Evolutionary conservation across 108 stramenopile genomes (phyloP).

Genomic region (Fistulifera solaris): DNA sequence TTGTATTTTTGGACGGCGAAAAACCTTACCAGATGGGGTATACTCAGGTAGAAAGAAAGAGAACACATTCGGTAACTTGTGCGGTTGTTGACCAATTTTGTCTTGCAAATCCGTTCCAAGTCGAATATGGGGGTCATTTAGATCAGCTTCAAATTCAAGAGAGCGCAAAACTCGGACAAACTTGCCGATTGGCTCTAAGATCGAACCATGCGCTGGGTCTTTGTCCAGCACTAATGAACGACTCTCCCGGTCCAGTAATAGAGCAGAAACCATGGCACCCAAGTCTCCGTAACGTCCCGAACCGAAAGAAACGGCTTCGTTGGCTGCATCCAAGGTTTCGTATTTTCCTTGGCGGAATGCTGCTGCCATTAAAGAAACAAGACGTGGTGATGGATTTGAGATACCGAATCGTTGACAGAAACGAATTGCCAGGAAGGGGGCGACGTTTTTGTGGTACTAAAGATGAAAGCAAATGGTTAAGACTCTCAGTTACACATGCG

Average conservation of each 20-base stretch:
- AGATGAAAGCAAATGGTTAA: no score
- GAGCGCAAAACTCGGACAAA: slow-evolving; percentile 38
- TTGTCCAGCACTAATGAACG: slow-evolving; percentile 27
- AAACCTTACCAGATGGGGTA: slow-evolving; percentile 13
- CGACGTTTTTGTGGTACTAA: slow-evolving; percentile 38
- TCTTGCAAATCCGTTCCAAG: slow-evolving; percentile 12
- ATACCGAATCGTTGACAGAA: slow-evolving; percentile 57
- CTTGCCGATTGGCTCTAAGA: slow-evolving; percentile 46
- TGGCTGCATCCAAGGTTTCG: slow-evolving; percentile 7
- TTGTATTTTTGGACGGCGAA: no score
- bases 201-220: slow-evolving; percentile 41
- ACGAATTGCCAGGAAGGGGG: slow-evolving; percentile 45
- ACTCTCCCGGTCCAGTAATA: slow-evolving; percentile 48
- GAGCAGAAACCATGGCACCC: slow-evolving; percentile 43
- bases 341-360: slow-evolving; percentile 55
- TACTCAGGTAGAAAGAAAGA: slow-evolving; percentile 42
- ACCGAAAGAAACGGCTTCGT: slow-evolving; percentile 27
- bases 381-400: slow-evolving; percentile 63
- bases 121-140: slow-evolving; percentile 1
- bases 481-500: no score
- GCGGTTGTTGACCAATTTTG: slow-evolving; percentile 21
- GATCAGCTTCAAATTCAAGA: slow-evolving; percentile 26
- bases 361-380: slow-evolving; percentile 20
- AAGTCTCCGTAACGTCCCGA: slow-evolving; percentile 48
- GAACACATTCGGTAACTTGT: slow-evolving; percentile 36